Percentiles rank a stretch among this genome's conserved stretches.
Evolutionary conservation across 176 grass and related monocot species (phyloP).

Genomic region (Oryza glumipatula): DNA sequence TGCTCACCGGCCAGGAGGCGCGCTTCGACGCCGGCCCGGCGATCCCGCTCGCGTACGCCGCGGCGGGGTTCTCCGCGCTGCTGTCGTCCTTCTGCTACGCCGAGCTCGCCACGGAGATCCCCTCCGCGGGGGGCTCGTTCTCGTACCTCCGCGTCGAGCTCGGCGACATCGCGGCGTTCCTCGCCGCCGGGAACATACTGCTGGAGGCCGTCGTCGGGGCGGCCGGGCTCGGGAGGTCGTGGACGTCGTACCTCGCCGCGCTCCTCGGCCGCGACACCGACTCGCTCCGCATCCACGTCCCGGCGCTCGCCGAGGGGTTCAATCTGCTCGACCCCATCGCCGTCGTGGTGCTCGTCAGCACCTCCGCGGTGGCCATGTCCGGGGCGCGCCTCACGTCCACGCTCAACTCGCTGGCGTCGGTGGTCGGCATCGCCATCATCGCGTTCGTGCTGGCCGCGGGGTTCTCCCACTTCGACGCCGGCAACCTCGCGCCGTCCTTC

Average conservation of each 20-base stretch:
- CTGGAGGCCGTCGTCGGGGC: conserved; percentile 56
- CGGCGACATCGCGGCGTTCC: conserved; percentile 52
- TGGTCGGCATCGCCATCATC: conserved; percentile 45
- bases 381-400: conserved; percentile 47
- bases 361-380: conserved; percentile 44
- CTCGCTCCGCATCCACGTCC: conserved; percentile 52
- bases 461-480: conserved; percentile 39
- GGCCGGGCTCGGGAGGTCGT: conserved; percentile 50
- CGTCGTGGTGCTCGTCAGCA: conserved; percentile 39
- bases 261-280: conserved; percentile 52
- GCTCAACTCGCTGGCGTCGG: conserved; percentile 45
- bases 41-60: conserved; percentile 54
- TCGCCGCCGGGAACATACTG: conserved; percentile 61
- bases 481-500: conserved; percentile 56
- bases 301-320: conserved; percentile 43
- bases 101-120: conserved; percentile 65
- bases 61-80: conserved; percentile 50
- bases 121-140: conserved; percentile 56
- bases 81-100: conserved; percentile 61
- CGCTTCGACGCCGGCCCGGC: conserved; percentile 57
- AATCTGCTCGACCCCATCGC: conserved; percentile 60
- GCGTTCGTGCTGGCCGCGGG: conserved; percentile 52
- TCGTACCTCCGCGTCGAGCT: conserved; percentile 63
- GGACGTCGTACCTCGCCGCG: conserved; percentile 60
- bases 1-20: conserved; percentile 72